These are phyloP conservation scores for Meyerozyma smithsonii DNA, from an alignment of 1,139 yeast species.

Conservation along the genomic window DNA sequence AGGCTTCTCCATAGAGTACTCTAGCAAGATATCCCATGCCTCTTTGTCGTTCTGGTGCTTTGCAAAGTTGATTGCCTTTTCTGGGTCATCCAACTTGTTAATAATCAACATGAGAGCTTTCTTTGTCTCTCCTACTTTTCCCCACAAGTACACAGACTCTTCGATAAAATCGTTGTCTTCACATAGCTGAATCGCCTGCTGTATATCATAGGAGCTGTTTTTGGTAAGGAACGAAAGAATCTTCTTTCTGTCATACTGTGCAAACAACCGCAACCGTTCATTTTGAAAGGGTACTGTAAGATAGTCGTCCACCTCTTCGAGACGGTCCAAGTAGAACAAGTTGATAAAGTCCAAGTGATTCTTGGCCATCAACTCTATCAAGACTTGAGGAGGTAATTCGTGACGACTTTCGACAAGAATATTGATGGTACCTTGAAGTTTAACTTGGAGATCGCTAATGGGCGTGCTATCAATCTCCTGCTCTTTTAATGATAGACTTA, in stretches of 20 bases:
- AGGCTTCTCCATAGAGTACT: conserved; percentile 69
- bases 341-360: conserved; percentile 47
- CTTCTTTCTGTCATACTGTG: conserved; percentile 50
- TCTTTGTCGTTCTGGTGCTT: conserved; percentile 66
- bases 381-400: conserved; percentile 50
- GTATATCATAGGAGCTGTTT: conserved; percentile 60
- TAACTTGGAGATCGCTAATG: conserved; percentile 34
- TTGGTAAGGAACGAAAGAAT: conserved; percentile 53
- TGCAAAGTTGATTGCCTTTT: conserved; percentile 78
- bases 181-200: conserved; percentile 62
- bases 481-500: conserved; percentile 39
- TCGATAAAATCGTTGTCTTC: conserved; percentile 47
- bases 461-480: conserved; percentile 36
- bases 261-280: conserved; percentile 58
- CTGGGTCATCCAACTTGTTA: conserved; percentile 72
- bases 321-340: conserved; percentile 55
- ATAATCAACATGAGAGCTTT: conserved; percentile 75
- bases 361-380: conserved; percentile 45
- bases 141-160: conserved; percentile 77
- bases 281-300: conserved; percentile 58
- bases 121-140: conserved; percentile 76
- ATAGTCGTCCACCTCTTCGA: conserved; percentile 51
- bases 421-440: conserved; percentile 43
- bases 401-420: conserved; percentile 63
- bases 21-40: conserved; percentile 72